Base-by-base conservation (phyloP, 768 basidiomycete genomes). In the Tephrocybe sp. region DNA sequence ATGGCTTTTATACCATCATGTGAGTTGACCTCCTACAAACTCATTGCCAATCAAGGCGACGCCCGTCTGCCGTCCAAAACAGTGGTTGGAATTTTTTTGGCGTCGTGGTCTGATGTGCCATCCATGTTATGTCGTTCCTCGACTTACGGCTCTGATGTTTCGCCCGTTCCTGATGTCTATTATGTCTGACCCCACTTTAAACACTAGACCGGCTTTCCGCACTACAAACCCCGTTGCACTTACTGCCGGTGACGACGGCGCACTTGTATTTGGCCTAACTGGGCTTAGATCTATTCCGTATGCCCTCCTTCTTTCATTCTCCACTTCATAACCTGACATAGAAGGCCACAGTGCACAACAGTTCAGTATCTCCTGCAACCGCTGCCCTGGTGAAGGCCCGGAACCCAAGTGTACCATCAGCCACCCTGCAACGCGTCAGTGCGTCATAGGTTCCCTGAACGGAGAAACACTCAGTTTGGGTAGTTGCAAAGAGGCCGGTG, bases 331-430 rank as follows among this genome's bases (percentile, higher is more conserved):
- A 30, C 8, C 23, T 18, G 15, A 6, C 10, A 1, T 11, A 27
- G 10, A 15, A 12, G 9, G 31, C 34, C 22, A 3, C 39, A 56
- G 57, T 18, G 21, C 49, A 3, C 55, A 59, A n/a, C 49, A 57
- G 37, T 59, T 59, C 22, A 46, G 19, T 15, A 59, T 57, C 36
- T 22, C 30, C 18, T 58, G 57, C 36, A 16, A 22, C n/a, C n/a
- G 19, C 21, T 56, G 55, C 27, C 13, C 39, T 33, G 52, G 30
- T 12, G 45, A 30, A 3, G 22, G 42, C n/a, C 18, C 21, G n/a
- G 40, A 46, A 0, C 11, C 22, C 4, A 21, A 29, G 12, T 58
- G 57, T 43, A 50, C 41, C 18, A 47, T 58, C 13, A 16, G 40
- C n/a, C 43, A 58, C 40, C 52, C 55, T 12, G 41, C 39, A 25